Evolutionary conservation across 257 asterid genomes (phyloP).

Genomic region (Jacaranda mimosifolia): DNA sequence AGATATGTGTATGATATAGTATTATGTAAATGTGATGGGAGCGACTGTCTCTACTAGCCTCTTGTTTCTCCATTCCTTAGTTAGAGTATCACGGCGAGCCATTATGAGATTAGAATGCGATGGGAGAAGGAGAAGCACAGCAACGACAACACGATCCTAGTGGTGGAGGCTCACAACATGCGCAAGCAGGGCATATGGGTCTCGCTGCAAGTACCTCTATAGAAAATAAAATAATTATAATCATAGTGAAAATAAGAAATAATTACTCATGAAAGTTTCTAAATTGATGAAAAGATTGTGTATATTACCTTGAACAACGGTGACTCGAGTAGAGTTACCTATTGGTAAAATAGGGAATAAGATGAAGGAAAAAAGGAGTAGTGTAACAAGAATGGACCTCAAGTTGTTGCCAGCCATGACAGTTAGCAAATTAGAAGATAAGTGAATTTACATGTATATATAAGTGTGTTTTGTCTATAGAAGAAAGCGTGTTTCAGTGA

Average conservation of each 20-base stretch:
- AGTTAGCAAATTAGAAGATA: background rate
- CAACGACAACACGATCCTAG: constrained; percentile 62
- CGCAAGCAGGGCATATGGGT: constrained; percentile 64
- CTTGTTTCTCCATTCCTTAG: no score
- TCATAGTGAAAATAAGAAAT: background rate
- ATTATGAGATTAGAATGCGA: constrained; percentile 24
- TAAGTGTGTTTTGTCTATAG: background rate
- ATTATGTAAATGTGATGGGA: no score
- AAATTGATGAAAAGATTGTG: background rate
- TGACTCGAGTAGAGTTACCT: constrained; percentile 44
- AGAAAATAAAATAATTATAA: no score
- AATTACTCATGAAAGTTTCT: no score
- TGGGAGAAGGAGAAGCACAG: constrained; percentile 40
- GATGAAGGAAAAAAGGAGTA: constrained; percentile 33
- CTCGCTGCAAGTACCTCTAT: constrained; percentile 41
- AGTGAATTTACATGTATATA: background rate
- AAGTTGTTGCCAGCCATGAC: constrained; percentile 37
- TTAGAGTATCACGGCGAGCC: constrained; percentile 26
- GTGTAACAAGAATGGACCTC: constrained; percentile 21
- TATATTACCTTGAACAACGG: constrained; percentile 29
- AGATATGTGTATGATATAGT: no score
- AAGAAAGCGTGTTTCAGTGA: no score
- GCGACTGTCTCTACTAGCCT: no score
- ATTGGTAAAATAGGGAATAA: constrained; percentile 37
- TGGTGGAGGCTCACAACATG: constrained; percentile 70